Base-by-base conservation (phyloP, 2,329 filamentous ascomycete species). In the Nemania bipapillata region DNA sequence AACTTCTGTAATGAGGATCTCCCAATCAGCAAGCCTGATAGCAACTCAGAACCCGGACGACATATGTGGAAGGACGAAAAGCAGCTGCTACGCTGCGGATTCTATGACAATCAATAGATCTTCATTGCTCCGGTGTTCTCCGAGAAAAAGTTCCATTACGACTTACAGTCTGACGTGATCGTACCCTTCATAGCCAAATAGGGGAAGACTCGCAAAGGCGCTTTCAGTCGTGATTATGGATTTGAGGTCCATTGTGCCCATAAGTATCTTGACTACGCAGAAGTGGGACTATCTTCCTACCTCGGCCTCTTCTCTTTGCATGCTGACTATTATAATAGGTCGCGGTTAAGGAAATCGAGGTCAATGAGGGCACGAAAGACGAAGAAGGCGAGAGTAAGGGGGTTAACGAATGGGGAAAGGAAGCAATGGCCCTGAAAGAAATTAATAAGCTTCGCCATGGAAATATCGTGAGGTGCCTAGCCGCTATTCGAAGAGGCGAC, bases 371-470 rank as follows among this genome's bases (percentile, higher is more conserved):
- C 24, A 26, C 20, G 12, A 45, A 3, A n/a, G 7, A 4, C 4
- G 20, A 7, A 26, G 45, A 26, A 9, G 17, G 20, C 17, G 15
- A 26, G 45, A 26, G 26, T 26, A 12, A 49, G 26, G 45, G 12
- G 20, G 24, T 12, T 49, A 26, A 49, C 2, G 45, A 26, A 26
- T 67, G 58, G 57, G 65, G 58, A 12, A 26, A 42, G 2, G 65
- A 67, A 53, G 58, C 65, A 0, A 35, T 47, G 17, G 54, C 53
- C 32, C 53, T 66, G 4, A 35, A 57, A 42, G 56, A 42, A 26
- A 45, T 45, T 11, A 62, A 52, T 3, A 42, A 12, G 2, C 37
- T 68, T 89, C 89, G 59, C 1, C 57, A 69, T 35, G 20, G 15
- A 6, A 52, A 68, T 35, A 53, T 63, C 7, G 56, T 66, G 2